These are phyloP conservation scores for Eucalyptus pauciflora DNA, from an alignment of 345 rosid genomes.

Conservation along the genomic window DNA sequence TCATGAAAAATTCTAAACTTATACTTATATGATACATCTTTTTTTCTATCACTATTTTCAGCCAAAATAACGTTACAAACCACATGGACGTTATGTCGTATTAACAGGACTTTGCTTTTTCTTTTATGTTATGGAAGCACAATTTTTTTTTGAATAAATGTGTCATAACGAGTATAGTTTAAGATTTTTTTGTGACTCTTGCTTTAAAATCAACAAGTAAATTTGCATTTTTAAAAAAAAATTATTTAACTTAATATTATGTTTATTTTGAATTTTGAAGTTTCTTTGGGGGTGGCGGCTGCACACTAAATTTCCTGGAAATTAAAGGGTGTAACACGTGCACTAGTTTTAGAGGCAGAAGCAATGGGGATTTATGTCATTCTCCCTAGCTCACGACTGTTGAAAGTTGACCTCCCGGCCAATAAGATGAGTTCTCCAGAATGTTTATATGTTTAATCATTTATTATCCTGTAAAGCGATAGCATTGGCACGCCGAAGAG, in stretches of 20 bases:
- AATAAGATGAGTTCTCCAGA: background rate
- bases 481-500: background rate
- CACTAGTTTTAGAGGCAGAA: background rate
- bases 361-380: background rate
- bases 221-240: too few species aligned
- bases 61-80: too few species aligned
- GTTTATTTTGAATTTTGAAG: background rate
- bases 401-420: background rate
- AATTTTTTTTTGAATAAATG: too few species aligned
- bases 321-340: background rate
- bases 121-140: too few species aligned
- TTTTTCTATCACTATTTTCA: too few species aligned
- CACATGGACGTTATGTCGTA: too few species aligned
- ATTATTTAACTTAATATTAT: background rate
- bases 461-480: background rate
- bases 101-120: too few species aligned
- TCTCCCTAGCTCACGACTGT: background rate
- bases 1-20: too few species aligned
- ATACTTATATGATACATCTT: too few species aligned
- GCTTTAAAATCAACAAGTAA: background rate
- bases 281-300: background rate
- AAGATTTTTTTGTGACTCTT: background rate
- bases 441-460: background rate
- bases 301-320: background rate
- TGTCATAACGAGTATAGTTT: too few species aligned